phyloP scores from a whole-genome alignment of 345 rosid genomes.

The Salix koriyanagi region DNA sequence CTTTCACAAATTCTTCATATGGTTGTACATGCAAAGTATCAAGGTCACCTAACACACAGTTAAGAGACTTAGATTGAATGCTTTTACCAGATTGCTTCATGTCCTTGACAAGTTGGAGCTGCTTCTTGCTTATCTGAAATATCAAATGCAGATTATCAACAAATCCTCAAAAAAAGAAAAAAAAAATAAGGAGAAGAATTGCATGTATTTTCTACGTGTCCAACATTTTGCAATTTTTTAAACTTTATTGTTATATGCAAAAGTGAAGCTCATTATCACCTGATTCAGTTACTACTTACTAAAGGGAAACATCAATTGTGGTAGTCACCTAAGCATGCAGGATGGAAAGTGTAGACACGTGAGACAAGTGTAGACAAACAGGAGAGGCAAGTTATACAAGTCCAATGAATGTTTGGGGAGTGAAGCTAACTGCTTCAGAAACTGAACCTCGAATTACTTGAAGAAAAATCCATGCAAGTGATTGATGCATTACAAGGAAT shows the following conservation, averaged over 20 bases:
- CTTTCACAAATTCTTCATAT: slow-evolving; percentile 82
- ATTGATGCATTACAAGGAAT: background rate
- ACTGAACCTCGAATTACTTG: background rate
- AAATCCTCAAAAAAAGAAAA: slow-evolving; percentile 12
- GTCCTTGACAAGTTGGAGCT: slow-evolving; percentile 75
- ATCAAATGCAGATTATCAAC: slow-evolving; percentile 18
- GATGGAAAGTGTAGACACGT: background rate
- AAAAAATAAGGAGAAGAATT: background rate
- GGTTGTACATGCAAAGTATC: slow-evolving; percentile 68
- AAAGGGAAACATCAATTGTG: background rate
- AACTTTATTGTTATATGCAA: background rate
- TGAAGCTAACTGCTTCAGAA: background rate
- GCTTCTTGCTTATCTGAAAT: slow-evolving; percentile 92
- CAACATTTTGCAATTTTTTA: background rate
- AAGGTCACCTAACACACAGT: slow-evolving; percentile 66
- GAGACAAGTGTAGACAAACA: background rate
- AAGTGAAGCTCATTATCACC: background rate
- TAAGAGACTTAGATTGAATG: slow-evolving; percentile 67
- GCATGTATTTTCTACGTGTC: background rate
- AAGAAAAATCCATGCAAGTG: background rate
- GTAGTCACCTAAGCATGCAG: background rate
- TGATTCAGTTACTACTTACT: background rate
- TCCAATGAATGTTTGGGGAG: background rate
- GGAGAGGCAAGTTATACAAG: background rate
- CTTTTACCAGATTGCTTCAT: slow-evolving; percentile 84